Conservation (phyloP, 208 protist species). For the Crithidia bombi region DNA sequence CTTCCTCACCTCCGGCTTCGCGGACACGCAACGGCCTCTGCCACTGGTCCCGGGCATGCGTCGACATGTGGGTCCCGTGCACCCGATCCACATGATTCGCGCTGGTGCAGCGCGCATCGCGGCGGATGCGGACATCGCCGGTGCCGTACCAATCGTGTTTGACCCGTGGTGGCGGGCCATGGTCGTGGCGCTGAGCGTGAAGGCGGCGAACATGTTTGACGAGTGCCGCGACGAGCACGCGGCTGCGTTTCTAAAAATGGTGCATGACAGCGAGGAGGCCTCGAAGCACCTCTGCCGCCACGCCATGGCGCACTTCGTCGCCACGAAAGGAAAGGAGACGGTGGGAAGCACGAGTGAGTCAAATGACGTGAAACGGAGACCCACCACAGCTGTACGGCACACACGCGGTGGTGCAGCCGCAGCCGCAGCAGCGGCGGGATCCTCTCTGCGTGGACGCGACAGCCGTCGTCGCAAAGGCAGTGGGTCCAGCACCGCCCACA, state of each 20-base stretch:
- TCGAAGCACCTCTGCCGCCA: conserved; percentile 15
- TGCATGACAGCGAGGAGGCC: conserved; percentile 13
- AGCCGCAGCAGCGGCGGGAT: not conserved
- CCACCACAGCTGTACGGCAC: not conserved
- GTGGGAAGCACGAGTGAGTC: conserved; percentile 3
- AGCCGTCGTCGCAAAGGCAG: not conserved
- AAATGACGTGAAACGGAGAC: not conserved
- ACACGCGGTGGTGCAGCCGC: not conserved
- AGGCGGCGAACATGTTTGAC: conserved; percentile 73
- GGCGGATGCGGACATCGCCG: conserved; percentile 34
- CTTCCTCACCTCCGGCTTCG: conserved; percentile 58
- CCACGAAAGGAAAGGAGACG: conserved; percentile 23
- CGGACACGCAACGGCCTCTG: conserved; percentile 17
- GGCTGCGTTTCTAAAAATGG: conserved; percentile 16
- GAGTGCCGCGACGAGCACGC: conserved; percentile 64
- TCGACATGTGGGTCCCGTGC: conserved; percentile 34
- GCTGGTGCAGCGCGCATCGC: conserved; percentile 47
- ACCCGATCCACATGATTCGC: conserved; percentile 52
- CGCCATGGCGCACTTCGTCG: conserved; percentile 22
- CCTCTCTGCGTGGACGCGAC: not conserved
- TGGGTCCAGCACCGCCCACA: not conserved
- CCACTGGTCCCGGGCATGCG: conserved; percentile 36
- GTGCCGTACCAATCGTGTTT: conserved; percentile 71
- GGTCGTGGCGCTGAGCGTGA: conserved; percentile 79
- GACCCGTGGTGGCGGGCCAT: conserved; percentile 90